Conservation (phyloP, 106 monocot species). For the Amphibolis antarctica region DNA sequence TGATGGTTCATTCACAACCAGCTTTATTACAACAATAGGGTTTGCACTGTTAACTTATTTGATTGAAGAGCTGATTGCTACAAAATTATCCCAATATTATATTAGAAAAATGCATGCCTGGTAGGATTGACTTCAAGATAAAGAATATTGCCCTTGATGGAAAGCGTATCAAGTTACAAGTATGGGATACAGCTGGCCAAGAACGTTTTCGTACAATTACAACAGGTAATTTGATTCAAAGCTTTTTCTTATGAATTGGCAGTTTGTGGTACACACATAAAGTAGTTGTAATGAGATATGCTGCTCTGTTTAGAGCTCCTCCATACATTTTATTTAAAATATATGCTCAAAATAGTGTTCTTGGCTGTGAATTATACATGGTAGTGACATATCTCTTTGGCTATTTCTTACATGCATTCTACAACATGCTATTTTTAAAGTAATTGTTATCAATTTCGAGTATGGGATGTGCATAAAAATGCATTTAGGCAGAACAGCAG, state of each 20-base stretch:
- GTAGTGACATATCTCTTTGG: too few species aligned
- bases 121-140: slow-evolving; percentile 23
- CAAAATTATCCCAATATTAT: not conserved
- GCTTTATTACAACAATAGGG: slow-evolving; percentile 80
- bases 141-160: slow-evolving; percentile 19
- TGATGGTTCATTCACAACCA: slow-evolving; percentile 79
- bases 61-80: not conserved
- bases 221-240: slow-evolving; percentile 5
- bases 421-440: too few species aligned
- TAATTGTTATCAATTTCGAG: too few species aligned
- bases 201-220: slow-evolving; percentile 24
- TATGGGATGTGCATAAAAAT: too few species aligned
- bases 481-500: too few species aligned
- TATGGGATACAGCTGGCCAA: slow-evolving; percentile 25
- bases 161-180: slow-evolving; percentile 20
- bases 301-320: too few species aligned
- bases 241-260: not conserved
- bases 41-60: slow-evolving; percentile 1
- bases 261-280: not conserved
- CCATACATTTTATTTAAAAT: too few species aligned
- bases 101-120: not conserved
- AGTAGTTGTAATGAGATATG: too few species aligned
- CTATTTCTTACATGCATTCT: too few species aligned
- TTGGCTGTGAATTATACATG: too few species aligned
- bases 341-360: too few species aligned